These are phyloP conservation scores for Lyophyllum atratum DNA, from an alignment of 768 basidiomycete species.

Conservation along the genomic window DNA sequence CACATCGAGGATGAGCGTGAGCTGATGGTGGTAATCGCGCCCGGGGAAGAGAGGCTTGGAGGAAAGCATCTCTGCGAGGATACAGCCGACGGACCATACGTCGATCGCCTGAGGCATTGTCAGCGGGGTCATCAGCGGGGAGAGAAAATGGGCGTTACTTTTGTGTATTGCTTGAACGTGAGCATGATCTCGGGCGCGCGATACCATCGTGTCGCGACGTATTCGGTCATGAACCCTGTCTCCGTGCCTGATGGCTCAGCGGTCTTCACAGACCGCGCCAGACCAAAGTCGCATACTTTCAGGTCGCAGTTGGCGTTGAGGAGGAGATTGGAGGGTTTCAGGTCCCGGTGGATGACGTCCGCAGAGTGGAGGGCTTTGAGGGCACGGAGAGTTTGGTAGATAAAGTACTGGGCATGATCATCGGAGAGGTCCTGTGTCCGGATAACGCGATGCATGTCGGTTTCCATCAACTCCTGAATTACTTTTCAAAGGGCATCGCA, in stretches of 20 bases:
- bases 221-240: slow-evolving; percentile 93
- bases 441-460: slow-evolving; percentile 96
- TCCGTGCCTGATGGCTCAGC: slow-evolving; percentile 85
- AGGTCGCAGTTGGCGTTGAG: slow-evolving; percentile 97
- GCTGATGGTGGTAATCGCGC: slow-evolving; percentile 94
- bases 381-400: slow-evolving; percentile 92
- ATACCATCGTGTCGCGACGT: slow-evolving; percentile 98
- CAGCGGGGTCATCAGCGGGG: slow-evolving; percentile 7
- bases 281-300: slow-evolving; percentile 94
- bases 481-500: slow-evolving; percentile 42
- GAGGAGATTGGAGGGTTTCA: slow-evolving; percentile 97
- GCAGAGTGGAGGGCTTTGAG: slow-evolving; percentile 96
- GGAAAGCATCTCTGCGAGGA: slow-evolving; percentile 95
- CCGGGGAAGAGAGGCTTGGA: slow-evolving; percentile 97
- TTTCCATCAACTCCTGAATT: slow-evolving; percentile 93
- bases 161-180: slow-evolving; percentile 98
- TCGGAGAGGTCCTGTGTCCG: slow-evolving; percentile 93
- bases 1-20: slow-evolving; percentile 93
- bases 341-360: slow-evolving; percentile 94
- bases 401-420: slow-evolving; percentile 93
- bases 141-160: slow-evolving; percentile 42
- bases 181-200: slow-evolving; percentile 99
- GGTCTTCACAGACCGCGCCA: slow-evolving; percentile 87
- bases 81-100: slow-evolving; percentile 86
- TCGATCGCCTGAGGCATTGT: slow-evolving; percentile 67